phyloP scores from a whole-genome alignment of 139 green algal genomes.

The Volvox reticuliferus region DNA sequence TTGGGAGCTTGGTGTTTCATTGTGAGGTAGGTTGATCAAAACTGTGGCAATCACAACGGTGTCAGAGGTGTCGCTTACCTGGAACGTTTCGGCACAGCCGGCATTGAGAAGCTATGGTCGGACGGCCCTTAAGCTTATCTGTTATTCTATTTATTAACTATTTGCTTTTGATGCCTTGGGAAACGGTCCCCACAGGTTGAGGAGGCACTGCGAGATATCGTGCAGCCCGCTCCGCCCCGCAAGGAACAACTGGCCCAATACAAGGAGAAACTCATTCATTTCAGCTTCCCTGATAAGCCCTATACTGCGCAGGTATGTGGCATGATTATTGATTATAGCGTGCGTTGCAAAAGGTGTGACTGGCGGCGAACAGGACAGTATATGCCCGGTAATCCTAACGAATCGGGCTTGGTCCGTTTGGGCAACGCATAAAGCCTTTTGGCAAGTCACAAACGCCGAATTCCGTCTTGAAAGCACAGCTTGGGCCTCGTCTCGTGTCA shows the following conservation, averaged over 20 bases:
- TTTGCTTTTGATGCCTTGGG: too few relatives aligned
- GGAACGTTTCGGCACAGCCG: neutral
- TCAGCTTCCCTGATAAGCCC: neutral
- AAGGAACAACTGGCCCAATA: neutral
- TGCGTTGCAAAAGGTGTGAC: neutral
- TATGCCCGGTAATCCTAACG: neutral
- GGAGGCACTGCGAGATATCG: neutral
- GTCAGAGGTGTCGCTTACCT: neutral
- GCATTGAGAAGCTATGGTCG: neutral
- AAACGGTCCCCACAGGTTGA: neutral
- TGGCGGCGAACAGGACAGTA: neutral
- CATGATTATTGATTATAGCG: neutral
- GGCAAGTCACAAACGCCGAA: too few relatives aligned
- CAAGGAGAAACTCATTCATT: neutral
- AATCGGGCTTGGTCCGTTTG: too few relatives aligned
- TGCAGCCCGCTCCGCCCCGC: neutral
- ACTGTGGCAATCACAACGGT: too few relatives aligned
- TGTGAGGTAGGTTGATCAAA: constrained; percentile 7
- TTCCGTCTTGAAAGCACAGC: too few relatives aligned
- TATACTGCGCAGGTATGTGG: constrained; percentile 6
- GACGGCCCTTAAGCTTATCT: too few relatives aligned
- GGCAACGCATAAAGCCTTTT: too few relatives aligned
- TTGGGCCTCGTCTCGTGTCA: neutral
- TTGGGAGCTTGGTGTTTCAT: constrained; percentile 19
- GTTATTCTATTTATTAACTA: too few relatives aligned